Conservation (phyloP, 2,329 filamentous ascomycete genomes). For the Mycogone perniciosa region DNA sequence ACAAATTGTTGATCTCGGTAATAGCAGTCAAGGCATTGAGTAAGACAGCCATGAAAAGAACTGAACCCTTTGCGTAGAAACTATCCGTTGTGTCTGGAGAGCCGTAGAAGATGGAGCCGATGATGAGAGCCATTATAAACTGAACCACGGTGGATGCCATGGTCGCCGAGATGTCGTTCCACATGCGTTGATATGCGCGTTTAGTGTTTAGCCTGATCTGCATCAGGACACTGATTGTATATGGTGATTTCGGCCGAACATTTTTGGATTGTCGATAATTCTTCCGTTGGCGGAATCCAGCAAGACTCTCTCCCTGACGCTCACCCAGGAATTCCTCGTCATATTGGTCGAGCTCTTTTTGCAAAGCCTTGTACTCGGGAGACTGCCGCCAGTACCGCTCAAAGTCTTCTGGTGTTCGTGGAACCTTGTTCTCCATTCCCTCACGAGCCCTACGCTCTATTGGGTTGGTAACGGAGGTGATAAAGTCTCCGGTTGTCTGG, state of each 20-base stretch:
- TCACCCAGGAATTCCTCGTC: conserved; percentile 40
- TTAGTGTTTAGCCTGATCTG: conserved; percentile 47
- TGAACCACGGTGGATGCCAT: conserved; percentile 40
- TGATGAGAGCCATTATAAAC: conserved; percentile 51
- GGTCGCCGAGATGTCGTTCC: conserved; percentile 45
- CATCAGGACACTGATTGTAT: conserved; percentile 49
- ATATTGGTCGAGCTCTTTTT: conserved; percentile 44
- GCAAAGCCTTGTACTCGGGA: conserved; percentile 35
- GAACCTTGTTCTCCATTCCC: conserved; percentile 56
- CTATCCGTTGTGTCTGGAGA: conserved; percentile 42
- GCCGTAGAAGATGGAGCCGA: conserved; percentile 55
- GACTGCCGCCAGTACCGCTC: conserved; percentile 43
- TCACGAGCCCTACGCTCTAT: conserved; percentile 47
- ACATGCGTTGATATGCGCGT: conserved; percentile 46
- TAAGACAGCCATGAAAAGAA: conserved; percentile 55
- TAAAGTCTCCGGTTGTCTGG: conserved; percentile 63
- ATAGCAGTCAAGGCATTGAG: conserved; percentile 54
- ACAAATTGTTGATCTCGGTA: conserved; percentile 44
- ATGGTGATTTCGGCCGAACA: conserved; percentile 48
- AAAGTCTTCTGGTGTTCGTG: conserved; percentile 65
- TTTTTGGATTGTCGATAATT: conserved; percentile 46
- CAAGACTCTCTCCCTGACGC: conserved; percentile 30
- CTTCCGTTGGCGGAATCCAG: conserved; percentile 42
- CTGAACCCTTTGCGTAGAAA: conserved; percentile 49
- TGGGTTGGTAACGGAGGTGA: conserved; percentile 63